A percentile compares a stretch with the other conserved stretches of the same genome.
Conservation (phyloP, 2,329 filamentous ascomycete species). For the Aspergillus persii region DNA sequence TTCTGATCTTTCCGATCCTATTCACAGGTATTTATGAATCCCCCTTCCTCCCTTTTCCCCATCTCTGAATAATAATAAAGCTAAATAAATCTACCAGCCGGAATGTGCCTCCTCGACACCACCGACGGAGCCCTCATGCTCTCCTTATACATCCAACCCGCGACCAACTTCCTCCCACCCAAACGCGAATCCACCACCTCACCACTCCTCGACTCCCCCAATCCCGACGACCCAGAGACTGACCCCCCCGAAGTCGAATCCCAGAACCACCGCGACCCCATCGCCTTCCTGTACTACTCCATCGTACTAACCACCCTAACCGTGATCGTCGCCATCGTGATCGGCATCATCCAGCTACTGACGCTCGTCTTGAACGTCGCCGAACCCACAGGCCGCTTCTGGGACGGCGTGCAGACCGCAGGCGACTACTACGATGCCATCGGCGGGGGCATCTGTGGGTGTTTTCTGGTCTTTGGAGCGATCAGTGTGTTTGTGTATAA, state of each 20-base stretch:
- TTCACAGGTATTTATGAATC: constrained; percentile 67
- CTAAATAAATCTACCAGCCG: constrained; percentile 51
- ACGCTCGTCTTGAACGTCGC: constrained; percentile 75
- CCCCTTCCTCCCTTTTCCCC: neutral
- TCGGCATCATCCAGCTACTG: constrained; percentile 81
- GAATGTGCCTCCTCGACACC: constrained; percentile 94
- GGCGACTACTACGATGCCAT: constrained; percentile 83
- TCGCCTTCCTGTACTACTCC: constrained; percentile 94
- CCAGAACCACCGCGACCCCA: constrained; percentile 65
- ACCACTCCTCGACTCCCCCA: constrained; percentile 2
- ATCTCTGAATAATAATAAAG: no score
- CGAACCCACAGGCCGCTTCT: constrained; percentile 73
- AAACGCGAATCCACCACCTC: constrained; percentile 11
- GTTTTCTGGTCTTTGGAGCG: constrained; percentile 75
- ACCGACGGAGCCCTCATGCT: constrained; percentile 94
- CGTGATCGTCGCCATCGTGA: constrained; percentile 77
- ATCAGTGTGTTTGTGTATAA: constrained; percentile 73
- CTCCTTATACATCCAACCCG: constrained; percentile 72
- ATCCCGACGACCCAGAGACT: constrained; percentile 12
- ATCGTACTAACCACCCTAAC: constrained; percentile 82
- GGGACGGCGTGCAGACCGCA: constrained; percentile 77
- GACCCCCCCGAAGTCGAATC: constrained; percentile 13
- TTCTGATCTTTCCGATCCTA: constrained; percentile 83
- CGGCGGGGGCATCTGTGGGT: constrained; percentile 79
- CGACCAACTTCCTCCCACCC: constrained; percentile 38